phyloP scores from a whole-genome alignment of 148 eudicot genomes.

The Selenicereus undatus region DNA sequence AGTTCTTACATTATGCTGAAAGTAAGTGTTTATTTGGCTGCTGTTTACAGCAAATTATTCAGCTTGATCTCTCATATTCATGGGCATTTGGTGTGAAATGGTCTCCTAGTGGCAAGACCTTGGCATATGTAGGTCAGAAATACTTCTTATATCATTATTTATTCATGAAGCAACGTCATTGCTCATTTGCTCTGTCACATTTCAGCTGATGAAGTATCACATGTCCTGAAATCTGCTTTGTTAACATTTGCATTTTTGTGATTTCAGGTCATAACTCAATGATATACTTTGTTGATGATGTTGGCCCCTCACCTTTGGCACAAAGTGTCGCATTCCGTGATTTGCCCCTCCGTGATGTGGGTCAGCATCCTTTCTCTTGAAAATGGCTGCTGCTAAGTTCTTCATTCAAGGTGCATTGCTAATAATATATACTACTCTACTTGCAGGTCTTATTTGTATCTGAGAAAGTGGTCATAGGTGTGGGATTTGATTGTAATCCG shows the following conservation, averaged over 20 bases:
- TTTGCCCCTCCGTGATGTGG: conserved; percentile 99
- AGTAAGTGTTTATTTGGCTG: background rate
- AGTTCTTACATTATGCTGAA: background rate
- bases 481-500: conserved; percentile 92
- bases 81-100: conserved; percentile 99
- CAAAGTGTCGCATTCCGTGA: conserved; percentile 92
- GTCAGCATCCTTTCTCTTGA: conserved; percentile 88
- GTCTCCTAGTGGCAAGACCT: conserved; percentile 96
- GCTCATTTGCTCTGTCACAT: background rate
- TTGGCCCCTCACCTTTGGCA: conserved; percentile 96
- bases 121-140: conserved; percentile 94
- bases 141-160: conserved; percentile 21
- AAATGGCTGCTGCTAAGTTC: conserved; percentile 8
- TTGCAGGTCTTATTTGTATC: conserved; percentile 84
- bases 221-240: background rate
- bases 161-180: background rate
- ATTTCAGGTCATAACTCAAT: conserved; percentile 90
- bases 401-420: conserved; percentile 9
- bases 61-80: conserved; percentile 92
- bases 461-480: conserved; percentile 86
- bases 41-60: conserved; percentile 78
- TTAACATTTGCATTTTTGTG: conserved; percentile 3
- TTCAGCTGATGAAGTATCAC: background rate
- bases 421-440: conserved; percentile 16
- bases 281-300: conserved; percentile 96